Percentiles rank a stretch among this genome's conserved stretches.
Conservation (phyloP, 2,329 filamentous ascomycete species). For the Diaporthe longicolla region DNA sequence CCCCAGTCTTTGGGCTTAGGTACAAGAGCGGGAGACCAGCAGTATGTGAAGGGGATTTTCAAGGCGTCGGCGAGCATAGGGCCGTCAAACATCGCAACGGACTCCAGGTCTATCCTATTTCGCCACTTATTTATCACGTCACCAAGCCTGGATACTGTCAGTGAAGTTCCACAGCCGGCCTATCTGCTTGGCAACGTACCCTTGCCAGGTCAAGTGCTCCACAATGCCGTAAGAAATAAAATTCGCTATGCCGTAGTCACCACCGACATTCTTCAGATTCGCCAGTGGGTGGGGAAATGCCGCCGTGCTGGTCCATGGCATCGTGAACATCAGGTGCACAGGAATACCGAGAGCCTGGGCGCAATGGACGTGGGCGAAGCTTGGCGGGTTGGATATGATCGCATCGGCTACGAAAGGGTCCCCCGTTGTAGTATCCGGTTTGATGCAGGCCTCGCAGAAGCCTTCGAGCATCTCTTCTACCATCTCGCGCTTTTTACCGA, state of each 20-base stretch:
- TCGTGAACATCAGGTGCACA: not conserved
- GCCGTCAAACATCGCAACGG: not conserved
- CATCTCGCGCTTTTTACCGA: conserved; percentile 55
- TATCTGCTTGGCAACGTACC: not conserved
- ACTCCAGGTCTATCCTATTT: not conserved
- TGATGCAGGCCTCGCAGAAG: conserved; percentile 51
- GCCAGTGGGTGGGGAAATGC: not conserved
- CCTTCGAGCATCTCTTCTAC: conserved; percentile 47
- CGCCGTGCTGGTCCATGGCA: conserved; percentile 5
- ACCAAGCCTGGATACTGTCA: not conserved
- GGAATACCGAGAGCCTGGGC: not conserved
- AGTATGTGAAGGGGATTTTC: not conserved
- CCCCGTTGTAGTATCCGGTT: conserved; percentile 43
- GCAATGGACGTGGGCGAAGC: conserved; percentile 12
- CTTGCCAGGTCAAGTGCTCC: not conserved
- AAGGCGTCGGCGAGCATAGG: not conserved
- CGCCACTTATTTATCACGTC: not conserved
- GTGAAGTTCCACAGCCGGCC: not conserved
- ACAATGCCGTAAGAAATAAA: not conserved
- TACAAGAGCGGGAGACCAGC: not conserved
- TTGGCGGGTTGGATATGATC: not conserved
- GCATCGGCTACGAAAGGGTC: conserved; percentile 52
- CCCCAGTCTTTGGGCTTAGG: not conserved
- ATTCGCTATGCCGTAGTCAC: not conserved
- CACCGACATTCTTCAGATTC: not conserved